These are phyloP conservation scores for Tricholomella constricta DNA, from an alignment of 768 basidiomycete genomes.

Conservation along the genomic window DNA sequence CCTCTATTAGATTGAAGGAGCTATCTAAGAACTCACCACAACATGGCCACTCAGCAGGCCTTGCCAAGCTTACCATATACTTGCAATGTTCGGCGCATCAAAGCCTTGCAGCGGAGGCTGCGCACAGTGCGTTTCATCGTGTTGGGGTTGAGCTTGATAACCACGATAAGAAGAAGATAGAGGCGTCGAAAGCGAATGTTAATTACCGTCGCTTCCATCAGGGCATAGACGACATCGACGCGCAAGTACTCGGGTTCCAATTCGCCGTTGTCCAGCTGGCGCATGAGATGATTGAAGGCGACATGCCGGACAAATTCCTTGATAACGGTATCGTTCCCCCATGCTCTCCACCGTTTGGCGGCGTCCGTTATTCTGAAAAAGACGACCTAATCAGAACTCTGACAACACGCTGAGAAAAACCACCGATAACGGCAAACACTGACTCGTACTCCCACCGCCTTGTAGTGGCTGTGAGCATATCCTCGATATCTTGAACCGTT, in stretches of 20 bases:
- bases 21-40: background rate
- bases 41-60: background rate
- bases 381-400: background rate
- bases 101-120: constrained; percentile 22
- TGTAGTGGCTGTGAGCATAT: constrained; percentile 10
- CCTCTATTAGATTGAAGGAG: too few relatives aligned
- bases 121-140: constrained; percentile 19
- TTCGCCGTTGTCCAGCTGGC: constrained; percentile 13
- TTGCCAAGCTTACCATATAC: constrained; percentile 1
- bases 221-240: constrained; percentile 15
- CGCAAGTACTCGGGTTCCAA: constrained; percentile 14
- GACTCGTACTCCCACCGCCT: constrained; percentile 19
- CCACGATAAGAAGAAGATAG: background rate
- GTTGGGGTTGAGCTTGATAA: constrained; percentile 15
- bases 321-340: constrained; percentile 15
- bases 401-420: background rate
- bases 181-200: background rate
- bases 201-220: constrained; percentile 19
- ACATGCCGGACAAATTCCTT: constrained; percentile 19
- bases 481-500: constrained; percentile 17
- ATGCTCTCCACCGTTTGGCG: constrained; percentile 16
- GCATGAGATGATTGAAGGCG: constrained; percentile 18
- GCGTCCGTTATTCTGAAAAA: constrained; percentile 15
- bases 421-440: background rate
- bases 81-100: constrained; percentile 14